A percentile compares a stretch with the other conserved stretches of the same genome.
Conservation (phyloP, 768 basidiomycete genomes). For the Lactarius akahatsu region DNA sequence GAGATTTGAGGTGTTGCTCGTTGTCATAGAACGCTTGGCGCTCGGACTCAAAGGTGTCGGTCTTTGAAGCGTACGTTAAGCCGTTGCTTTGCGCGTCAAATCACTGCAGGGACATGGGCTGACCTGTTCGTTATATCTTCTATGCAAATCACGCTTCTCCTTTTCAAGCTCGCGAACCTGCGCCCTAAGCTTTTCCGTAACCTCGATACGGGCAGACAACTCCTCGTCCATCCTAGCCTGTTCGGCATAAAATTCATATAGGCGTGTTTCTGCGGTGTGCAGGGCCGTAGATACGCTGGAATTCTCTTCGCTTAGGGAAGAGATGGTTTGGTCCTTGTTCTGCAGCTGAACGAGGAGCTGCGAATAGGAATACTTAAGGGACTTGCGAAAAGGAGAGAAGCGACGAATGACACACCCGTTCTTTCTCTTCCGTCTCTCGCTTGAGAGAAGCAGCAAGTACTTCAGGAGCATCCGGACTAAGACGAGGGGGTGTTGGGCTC, state of each 20-base stretch:
- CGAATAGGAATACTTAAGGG: slow-evolving; percentile 17
- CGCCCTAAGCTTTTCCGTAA: slow-evolving; percentile 74
- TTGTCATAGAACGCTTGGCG: slow-evolving; percentile 91
- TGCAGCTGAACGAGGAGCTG: slow-evolving; percentile 77
- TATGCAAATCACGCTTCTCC: slow-evolving; percentile 79
- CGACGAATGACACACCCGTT: slow-evolving; percentile 52
- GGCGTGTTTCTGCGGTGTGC: slow-evolving; percentile 64
- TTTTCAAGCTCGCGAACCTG: slow-evolving; percentile 86
- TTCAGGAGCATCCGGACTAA: slow-evolving; percentile 52
- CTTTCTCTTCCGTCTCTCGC: slow-evolving; percentile 78
- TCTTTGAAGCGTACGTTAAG: slow-evolving; percentile 43
- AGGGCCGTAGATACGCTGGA: slow-evolving; percentile 62
- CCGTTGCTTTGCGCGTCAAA: slow-evolving; percentile 17
- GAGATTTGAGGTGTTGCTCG: slow-evolving; percentile 89
- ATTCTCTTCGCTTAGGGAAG: slow-evolving; percentile 62
- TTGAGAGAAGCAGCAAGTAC: slow-evolving; percentile 61
- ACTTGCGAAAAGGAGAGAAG: slow-evolving; percentile 18
- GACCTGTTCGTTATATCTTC: slow-evolving; percentile 89
- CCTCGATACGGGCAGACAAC: slow-evolving; percentile 76
- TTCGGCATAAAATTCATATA: slow-evolving; percentile 78
- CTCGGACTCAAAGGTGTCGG: slow-evolving; percentile 87
- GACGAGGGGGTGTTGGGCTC: slow-evolving; percentile 39
- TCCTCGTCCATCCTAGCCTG: slow-evolving; percentile 81
- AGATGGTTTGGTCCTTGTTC: slow-evolving; percentile 72
- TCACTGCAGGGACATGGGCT: slow-evolving; percentile 24